Evolutionary conservation across 805 yeast genomes (phyloP).

Genomic region (Metschnikowia continentalis): DNA sequence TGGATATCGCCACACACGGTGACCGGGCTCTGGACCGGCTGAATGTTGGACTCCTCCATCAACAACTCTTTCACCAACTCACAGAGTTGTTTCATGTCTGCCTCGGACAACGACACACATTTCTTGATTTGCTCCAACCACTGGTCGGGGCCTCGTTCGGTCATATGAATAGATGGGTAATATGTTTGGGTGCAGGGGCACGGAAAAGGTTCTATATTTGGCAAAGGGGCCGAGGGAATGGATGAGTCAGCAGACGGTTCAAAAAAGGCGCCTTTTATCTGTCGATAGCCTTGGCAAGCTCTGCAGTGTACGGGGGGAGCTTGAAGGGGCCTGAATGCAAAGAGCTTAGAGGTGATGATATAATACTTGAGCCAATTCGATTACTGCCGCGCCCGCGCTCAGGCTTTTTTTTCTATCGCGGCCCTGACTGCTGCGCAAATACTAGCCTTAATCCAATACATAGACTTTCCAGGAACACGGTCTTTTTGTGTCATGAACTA

Average conservation of each 20-base stretch:
- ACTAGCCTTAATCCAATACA: background rate
- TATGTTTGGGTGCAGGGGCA: background rate
- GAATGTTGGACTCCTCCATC: conserved; percentile 95
- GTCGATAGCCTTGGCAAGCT: background rate
- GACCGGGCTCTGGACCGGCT: conserved; percentile 89
- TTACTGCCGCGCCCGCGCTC: conserved; percentile 4
- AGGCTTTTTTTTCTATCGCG: background rate
- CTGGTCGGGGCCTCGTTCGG: conserved; percentile 84
- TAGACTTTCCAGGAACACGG: too few relatives aligned
- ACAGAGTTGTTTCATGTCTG: conserved; percentile 94
- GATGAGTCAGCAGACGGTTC: background rate
- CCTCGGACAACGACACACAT: conserved; percentile 83
- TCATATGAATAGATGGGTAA: conserved; percentile 34
- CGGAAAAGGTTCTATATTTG: too few relatives aligned
- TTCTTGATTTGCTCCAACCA: conserved; percentile 94
- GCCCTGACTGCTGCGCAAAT: background rate
- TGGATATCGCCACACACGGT: conserved; percentile 97
- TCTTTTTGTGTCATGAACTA: too few relatives aligned
- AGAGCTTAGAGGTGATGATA: background rate
- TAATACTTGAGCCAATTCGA: background rate
- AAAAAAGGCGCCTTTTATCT: background rate
- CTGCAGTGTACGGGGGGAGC: background rate
- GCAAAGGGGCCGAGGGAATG: background rate
- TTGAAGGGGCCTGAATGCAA: background rate
- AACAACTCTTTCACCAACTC: conserved; percentile 90